Evolutionary conservation across 2,329 filamentous ascomycete genomes (phyloP), one percentile per base, ranked within the genome.

Genomic region (Corynespora cassiicola): DNA sequence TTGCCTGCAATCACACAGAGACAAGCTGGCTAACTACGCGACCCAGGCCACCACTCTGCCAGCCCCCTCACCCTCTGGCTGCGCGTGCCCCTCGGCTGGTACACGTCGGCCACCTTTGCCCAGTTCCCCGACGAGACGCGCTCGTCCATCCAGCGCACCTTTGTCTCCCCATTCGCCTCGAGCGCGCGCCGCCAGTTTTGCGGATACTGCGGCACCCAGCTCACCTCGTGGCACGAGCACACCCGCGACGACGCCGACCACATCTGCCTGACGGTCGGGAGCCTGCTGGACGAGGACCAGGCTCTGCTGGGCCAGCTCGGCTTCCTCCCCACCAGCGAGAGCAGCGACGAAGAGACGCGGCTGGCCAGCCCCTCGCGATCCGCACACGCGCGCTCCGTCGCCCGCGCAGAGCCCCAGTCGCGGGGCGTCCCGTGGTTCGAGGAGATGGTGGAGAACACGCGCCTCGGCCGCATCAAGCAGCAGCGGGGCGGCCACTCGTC

Each of bases 401-500:
- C 31, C 12, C 47, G 55, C 19, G 36, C 54, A 22, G 51, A 54
- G 18, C 54, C 66, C 21, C 53, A 48, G 16, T 38, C 69, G 3
- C 66, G 69, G n/a, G 85, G 86, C 3, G 78, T 92, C 18, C 87
- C 90, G 0, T 96, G 90, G 88, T 92, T 95, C 53, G 88, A 95
- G 54, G 81, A 82, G 48, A 78, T 95, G 75, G 80, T 95, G 3
- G 80, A 88, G 56, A 85, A 89, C 36, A 91, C 88, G 51, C 77
- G 76, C 24, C 71, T 95, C 26, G 88, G 87, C 2, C 82, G 78
- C 33, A 75, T 87, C 66, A 83, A 82, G 62, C 80, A 81, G 52
- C 78, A 77, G 58, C 76, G 75, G 43, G 81, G 82, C 11, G 78
- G 79, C 40, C 79, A 82, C 17, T 70, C 76, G 21, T 84, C 79